Evolutionary conservation across 805 yeast genomes (phyloP).

Genomic region (Maudiozyma turicensis): DNA sequence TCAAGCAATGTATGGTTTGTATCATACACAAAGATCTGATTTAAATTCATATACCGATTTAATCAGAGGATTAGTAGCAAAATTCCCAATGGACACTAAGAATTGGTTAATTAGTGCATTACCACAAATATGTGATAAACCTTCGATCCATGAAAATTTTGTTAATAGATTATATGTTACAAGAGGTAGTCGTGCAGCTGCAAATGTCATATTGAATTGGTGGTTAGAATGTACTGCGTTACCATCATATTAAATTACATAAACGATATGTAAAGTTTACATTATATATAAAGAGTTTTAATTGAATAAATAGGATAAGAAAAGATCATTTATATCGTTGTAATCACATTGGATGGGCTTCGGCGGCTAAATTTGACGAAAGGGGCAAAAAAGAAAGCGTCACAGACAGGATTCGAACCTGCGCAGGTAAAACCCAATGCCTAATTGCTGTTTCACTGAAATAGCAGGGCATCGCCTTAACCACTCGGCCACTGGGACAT

Average conservation of each 20-base stretch:
- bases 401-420: constrained; percentile 99
- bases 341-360: not conserved
- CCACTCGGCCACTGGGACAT: constrained; percentile 83
- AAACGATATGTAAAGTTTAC: not conserved
- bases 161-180: constrained; percentile 49
- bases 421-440: constrained; percentile 91
- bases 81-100: constrained; percentile 40
- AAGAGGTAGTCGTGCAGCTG: constrained; percentile 55
- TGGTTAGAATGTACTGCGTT: constrained; percentile 55
- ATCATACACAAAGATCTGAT: constrained; percentile 49
- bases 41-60: constrained; percentile 48
- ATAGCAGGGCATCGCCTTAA: constrained; percentile 91
- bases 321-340: not conserved
- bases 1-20: constrained; percentile 33
- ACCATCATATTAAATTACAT: constrained; percentile 10
- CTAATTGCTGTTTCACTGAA: constrained; percentile 41
- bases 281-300: not conserved
- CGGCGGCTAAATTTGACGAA: not conserved
- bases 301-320: not conserved
- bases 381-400: constrained; percentile 44
- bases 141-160: constrained; percentile 34
- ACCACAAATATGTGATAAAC: constrained; percentile 22
- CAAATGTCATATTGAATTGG: constrained; percentile 48
- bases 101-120: constrained; percentile 35
- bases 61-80: constrained; percentile 39